Evolutionary conservation across 1,139 yeast species (phyloP), one percentile per base, ranked within the genome.

Genomic region (Candida mesenterica): DNA sequence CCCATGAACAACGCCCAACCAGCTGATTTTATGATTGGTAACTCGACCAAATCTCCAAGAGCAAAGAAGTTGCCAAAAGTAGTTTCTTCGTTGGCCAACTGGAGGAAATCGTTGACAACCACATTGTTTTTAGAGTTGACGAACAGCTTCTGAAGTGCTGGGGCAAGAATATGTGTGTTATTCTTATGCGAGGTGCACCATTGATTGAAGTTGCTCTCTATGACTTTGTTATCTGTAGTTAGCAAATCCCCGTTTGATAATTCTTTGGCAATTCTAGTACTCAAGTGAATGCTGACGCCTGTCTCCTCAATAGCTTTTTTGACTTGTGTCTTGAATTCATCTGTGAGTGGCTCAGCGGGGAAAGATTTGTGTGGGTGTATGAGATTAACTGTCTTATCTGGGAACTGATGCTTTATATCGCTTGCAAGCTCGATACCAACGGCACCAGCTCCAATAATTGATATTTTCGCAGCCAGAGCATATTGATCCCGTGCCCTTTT

Each of bases 391-490:
- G 51, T 54, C 37, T 65, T 67, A 4, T 55, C 40, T 2, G 72
- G 72, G 38, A 53, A 61, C 34, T 51, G 45, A 32, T 48, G 54
- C 42, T 68, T 68, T 31, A 70, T 54, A 40, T 68, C 77, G 3
- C 76, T 76, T 0, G 77, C 74, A 25, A 67, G 49, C 43, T 74
- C 79, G 19, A 72, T 58, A 0, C 79, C 79, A 3, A 71, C 71
- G 1, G 77, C 78, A 0, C 77, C 77, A 2, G 72, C 78, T 1
- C 77, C 78, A 32, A 72, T 59, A 2, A 73, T 56, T 2, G 65
- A 51, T 3, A 70, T 52, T 6, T 45, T 55, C 4, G 57, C 44
- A 27, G 59, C 52, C 2, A 41, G 30, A 5, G 40, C 49, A 14
- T 62, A 48, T 9, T 56, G 52, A 3, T 44, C 41, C 16, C 48